These are phyloP conservation scores for Schrenkiella parvula DNA, from an alignment of 345 rosid genomes.

Conservation along the genomic window DNA sequence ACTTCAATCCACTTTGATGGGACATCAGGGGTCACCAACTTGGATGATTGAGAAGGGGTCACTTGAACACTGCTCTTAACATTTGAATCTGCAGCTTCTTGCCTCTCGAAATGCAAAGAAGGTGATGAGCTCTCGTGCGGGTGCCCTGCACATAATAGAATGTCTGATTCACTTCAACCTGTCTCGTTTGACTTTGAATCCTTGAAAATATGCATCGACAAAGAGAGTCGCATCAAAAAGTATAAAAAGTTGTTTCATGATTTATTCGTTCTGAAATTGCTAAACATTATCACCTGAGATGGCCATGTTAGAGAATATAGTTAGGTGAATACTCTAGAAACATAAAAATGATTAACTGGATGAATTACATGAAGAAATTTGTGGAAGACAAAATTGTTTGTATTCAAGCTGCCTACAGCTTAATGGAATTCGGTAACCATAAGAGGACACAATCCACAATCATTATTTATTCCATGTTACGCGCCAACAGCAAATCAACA, in stretches of 20 bases:
- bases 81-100: conserved; percentile 4
- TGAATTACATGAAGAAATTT: background rate
- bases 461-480: background rate
- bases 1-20: conserved; percentile 22
- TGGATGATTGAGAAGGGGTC: conserved; percentile 11
- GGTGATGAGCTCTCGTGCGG: background rate
- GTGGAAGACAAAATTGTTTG: background rate
- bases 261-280: background rate
- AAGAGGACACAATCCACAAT: background rate
- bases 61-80: conserved; percentile 3
- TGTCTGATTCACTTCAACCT: background rate
- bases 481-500: background rate
- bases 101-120: conserved; percentile 7
- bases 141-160: conserved; percentile 14
- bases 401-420: background rate
- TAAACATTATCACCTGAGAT: background rate
- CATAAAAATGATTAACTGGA: background rate
- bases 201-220: background rate
- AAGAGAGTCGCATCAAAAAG: background rate
- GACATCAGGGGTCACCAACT: conserved; percentile 25
- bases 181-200: background rate
- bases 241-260: background rate
- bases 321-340: background rate
- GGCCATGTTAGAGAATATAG: background rate
- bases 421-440: background rate